Conservation (phyloP, 768 basidiomycete species). For the Mycena epipterygia region DNA sequence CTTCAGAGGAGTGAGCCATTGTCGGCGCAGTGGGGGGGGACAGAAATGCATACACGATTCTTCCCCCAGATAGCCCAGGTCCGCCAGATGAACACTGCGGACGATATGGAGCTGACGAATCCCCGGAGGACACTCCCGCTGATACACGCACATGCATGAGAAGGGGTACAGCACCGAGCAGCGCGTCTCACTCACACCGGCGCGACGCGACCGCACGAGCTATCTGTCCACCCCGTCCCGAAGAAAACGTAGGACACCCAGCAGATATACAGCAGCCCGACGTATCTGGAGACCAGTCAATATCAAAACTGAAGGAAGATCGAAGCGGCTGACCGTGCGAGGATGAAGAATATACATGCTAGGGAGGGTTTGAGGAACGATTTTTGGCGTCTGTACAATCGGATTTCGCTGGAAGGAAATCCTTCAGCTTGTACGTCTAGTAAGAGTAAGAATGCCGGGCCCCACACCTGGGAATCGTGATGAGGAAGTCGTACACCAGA, state of each 20-base stretch:
- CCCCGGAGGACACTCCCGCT: not conserved
- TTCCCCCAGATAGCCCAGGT: conserved; percentile 11
- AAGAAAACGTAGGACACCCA: conserved; percentile 6
- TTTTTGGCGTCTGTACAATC: not conserved
- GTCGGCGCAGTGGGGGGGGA: too few species aligned
- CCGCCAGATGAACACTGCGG: not conserved
- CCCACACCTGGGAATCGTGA: not conserved
- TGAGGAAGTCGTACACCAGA: not conserved
- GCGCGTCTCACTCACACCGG: not conserved
- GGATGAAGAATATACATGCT: not conserved
- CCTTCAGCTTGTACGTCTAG: not conserved
- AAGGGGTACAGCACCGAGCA: not conserved
- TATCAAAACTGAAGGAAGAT: not conserved
- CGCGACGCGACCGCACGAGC: not conserved
- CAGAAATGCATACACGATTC: not conserved
- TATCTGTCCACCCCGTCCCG: not conserved
- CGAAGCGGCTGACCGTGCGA: not conserved
- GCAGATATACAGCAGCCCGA: not conserved
- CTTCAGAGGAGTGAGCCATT: not conserved
- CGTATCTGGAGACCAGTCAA: not conserved
- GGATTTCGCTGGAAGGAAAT: not conserved
- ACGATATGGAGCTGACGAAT: not conserved
- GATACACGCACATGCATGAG: not conserved
- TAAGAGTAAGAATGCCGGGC: not conserved
- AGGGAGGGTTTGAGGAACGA: not conserved